These are phyloP conservation scores for Cavenderia fasciculata DNA, from an alignment of 78 protist genomes.

Conservation along the genomic window DNA sequence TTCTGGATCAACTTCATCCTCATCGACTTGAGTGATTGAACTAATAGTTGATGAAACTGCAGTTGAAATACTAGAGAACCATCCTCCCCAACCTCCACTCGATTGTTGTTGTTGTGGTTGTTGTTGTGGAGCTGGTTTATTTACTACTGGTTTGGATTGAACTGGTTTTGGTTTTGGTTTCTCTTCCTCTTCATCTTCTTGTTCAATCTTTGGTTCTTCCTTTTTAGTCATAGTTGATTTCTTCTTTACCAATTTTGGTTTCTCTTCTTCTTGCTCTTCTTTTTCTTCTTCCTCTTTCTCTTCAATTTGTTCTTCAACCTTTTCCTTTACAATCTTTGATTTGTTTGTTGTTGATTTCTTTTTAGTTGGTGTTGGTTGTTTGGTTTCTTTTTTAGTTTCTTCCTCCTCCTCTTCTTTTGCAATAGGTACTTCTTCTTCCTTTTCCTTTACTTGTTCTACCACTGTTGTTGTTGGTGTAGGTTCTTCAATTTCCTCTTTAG, in stretches of 20 bases:
- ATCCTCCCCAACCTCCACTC: constrained; percentile 56
- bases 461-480: neutral
- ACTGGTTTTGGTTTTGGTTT: neutral
- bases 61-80: constrained; percentile 71
- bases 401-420: neutral
- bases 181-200: neutral
- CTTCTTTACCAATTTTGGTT: neutral
- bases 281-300: neutral
- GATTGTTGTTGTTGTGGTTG: constrained; percentile 8
- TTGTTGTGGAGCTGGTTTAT: neutral
- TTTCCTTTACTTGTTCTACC: neutral
- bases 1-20: constrained; percentile 24
- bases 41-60: constrained; percentile 62
- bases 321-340: neutral
- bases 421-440: neutral
- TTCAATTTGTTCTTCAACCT: neutral
- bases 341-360: neutral
- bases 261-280: neutral
- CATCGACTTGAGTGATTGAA: constrained; percentile 25
- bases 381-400: neutral
- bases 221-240: neutral
- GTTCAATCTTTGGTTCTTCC: neutral
- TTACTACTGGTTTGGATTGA: neutral
- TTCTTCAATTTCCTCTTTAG: neutral
- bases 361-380: neutral